Conservation (phyloP, 2,329 filamentous ascomycete species). For the Xylaria sp. region DNA sequence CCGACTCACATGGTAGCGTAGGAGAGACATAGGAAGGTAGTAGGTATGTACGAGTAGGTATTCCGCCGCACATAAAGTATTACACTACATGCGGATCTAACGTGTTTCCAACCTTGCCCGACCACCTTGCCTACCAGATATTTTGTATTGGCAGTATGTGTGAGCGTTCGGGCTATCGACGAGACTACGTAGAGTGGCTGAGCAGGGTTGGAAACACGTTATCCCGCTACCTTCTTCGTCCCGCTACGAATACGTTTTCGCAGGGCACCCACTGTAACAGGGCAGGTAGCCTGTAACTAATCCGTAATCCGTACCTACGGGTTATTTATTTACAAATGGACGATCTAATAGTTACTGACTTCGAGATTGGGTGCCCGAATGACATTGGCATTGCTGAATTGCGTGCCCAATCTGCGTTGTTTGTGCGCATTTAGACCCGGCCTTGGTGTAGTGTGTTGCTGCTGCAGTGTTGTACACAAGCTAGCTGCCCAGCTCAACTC, state of each 20-base stretch:
- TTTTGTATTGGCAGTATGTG: background rate
- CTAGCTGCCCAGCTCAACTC: conserved; percentile 2
- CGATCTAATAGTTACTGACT: no score
- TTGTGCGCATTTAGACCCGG: no score
- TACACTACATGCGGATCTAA: background rate
- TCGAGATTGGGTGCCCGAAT: no score
- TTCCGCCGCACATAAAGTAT: background rate
- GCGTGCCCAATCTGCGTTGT: no score
- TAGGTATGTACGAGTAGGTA: background rate
- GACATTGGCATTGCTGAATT: no score
- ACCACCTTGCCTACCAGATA: background rate
- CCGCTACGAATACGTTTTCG: no score
- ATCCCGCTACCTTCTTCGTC: background rate
- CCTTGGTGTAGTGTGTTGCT: no score
- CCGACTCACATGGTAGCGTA: no score
- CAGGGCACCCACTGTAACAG: no score
- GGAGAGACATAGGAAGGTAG: background rate
- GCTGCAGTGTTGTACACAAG: background rate
- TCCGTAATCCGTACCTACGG: no score
- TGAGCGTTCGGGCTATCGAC: background rate
- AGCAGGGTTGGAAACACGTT: background rate
- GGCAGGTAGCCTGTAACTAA: no score
- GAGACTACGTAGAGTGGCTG: background rate
- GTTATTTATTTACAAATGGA: no score
- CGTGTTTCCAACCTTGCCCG: background rate